phyloP scores from a whole-genome alignment of 805 yeast species.

The Kuraishia piskuri region DNA sequence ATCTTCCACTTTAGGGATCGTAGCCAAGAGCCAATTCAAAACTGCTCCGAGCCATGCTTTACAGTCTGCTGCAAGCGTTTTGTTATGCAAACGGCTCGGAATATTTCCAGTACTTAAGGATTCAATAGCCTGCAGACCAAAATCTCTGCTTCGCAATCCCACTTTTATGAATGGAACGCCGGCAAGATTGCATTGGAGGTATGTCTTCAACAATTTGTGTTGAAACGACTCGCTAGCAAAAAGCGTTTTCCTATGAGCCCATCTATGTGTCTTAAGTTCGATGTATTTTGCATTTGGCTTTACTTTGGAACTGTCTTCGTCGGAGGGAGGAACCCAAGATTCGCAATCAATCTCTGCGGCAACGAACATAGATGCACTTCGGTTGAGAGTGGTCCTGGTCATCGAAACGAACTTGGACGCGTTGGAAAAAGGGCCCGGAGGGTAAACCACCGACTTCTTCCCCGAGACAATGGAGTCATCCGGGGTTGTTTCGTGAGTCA shows the following conservation, averaged over 20 bases:
- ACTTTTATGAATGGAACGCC: neutral
- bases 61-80: neutral
- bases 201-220: neutral
- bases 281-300: neutral
- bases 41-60: neutral
- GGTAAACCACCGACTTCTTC: neutral
- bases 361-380: neutral
- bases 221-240: neutral
- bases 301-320: neutral
- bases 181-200: neutral
- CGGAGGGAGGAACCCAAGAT: neutral
- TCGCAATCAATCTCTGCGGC: neutral
- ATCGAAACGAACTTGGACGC: neutral
- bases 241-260: neutral
- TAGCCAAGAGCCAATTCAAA: neutral
- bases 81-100: neutral
- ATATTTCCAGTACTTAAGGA: neutral
- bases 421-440: neutral
- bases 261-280: neutral
- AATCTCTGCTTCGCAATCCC: neutral
- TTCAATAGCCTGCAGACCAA: neutral
- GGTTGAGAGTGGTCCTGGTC: neutral
- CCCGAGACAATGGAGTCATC: neutral
- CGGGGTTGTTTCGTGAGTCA: neutral
- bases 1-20: neutral